A percentile compares a stretch with the other conserved stretches of the same genome.
These are phyloP conservation scores for Mortierella sp. DNA, from an alignment of 371 early-diverging fungal species.

Conservation along the genomic window DNA sequence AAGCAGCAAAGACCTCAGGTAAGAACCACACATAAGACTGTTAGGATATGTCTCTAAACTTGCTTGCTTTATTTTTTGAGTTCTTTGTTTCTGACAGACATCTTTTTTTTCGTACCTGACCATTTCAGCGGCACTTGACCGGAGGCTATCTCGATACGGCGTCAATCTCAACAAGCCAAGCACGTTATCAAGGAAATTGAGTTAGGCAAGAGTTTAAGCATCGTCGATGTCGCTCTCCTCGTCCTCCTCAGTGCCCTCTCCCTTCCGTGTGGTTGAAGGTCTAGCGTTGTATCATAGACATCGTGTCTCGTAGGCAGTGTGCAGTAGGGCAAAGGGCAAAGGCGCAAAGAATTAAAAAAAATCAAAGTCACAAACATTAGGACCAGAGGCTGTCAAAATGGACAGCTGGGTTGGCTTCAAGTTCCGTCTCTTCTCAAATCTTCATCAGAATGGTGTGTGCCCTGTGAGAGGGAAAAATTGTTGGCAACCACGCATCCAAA, in stretches of 20 bases:
- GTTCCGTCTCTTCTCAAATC: constrained; percentile 17
- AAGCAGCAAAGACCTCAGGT: constrained; percentile 40
- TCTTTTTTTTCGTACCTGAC: background rate
- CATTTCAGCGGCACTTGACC: constrained; percentile 31
- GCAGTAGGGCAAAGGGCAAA: background rate
- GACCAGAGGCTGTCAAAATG: background rate
- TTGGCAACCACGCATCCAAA: background rate
- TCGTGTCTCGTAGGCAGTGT: background rate
- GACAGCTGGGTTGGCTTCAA: background rate
- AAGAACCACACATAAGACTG: background rate
- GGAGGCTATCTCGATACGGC: constrained; percentile 38
- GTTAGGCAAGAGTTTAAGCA: background rate
- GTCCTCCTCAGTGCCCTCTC: background rate
- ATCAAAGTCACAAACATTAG: background rate
- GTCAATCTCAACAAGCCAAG: constrained; percentile 43
- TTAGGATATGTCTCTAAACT: background rate
- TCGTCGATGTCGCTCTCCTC: background rate
- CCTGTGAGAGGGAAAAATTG: background rate
- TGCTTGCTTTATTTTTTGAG: background rate
- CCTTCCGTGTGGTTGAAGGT: background rate
- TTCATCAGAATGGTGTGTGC: constrained; percentile 18
- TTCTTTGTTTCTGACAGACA: background rate
- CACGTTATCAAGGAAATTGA: background rate
- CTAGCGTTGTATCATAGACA: background rate
- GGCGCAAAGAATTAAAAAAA: background rate